A percentile compares a stretch with the other conserved stretches of the same genome.
Evolutionary conservation across 192 early-diverging fungal genomes (phyloP).

Genomic region (Coemansia sp.): DNA sequence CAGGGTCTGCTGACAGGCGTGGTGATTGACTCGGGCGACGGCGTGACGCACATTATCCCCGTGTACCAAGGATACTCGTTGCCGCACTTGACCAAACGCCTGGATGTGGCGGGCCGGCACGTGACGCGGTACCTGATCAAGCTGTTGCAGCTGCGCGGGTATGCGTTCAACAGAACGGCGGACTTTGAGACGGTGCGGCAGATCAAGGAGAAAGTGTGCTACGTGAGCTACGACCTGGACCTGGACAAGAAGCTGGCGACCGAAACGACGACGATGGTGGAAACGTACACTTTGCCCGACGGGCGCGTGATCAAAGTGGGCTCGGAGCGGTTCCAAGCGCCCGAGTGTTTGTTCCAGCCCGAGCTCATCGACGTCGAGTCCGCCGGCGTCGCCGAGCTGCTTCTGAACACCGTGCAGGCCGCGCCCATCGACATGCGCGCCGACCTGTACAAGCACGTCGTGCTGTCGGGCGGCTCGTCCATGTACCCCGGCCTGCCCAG

Average conservation of each 20-base stretch:
- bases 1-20: constrained; percentile 97
- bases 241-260: constrained; percentile 96
- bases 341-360: constrained; percentile 98
- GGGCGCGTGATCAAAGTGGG: constrained; percentile 98
- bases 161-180: constrained; percentile 91
- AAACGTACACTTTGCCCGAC: constrained; percentile 96
- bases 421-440: constrained; percentile 89
- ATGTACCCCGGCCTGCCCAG: constrained; percentile 98
- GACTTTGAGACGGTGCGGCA: constrained; percentile 98
- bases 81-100: constrained; percentile 91
- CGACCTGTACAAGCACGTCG: constrained; percentile 96
- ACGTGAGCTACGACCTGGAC: constrained; percentile 95
- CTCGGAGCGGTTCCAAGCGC: constrained; percentile 96
- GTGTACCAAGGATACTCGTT: constrained; percentile 97
- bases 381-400: constrained; percentile 88
- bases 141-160: constrained; percentile 92
- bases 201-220: constrained; percentile 99
- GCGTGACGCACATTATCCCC: constrained; percentile 95
- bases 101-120: constrained; percentile 95
- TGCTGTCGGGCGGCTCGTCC: constrained; percentile 96
- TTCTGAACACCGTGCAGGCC: constrained; percentile 89
- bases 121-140: constrained; percentile 92
- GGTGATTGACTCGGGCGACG: constrained; percentile 96
- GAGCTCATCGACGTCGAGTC: constrained; percentile 95
- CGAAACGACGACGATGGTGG: constrained; percentile 95